phyloP scores from a whole-genome alignment of 345 rosid genomes.

The thale cress (Arabidopsis thaliana) region DNA sequence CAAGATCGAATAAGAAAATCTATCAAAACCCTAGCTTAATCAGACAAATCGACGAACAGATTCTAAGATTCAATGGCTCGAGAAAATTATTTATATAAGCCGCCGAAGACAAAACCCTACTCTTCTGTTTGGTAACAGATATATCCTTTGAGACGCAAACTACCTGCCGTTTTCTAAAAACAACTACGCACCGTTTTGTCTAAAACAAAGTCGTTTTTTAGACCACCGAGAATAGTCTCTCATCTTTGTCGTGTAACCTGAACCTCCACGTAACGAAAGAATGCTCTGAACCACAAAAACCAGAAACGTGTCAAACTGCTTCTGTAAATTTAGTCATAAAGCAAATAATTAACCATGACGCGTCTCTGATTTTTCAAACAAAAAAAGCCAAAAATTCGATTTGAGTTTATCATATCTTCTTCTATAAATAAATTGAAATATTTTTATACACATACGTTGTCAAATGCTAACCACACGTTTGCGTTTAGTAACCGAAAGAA shows the following conservation, averaged over 20 bases:
- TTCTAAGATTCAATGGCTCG: fast-evolving
- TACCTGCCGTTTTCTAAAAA: too few relatives aligned
- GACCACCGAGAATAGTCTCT: background rate
- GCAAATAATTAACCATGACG: background rate
- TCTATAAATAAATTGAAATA: constrained; percentile 4
- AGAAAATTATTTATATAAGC: constrained; percentile 13
- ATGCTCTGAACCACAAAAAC: constrained; percentile 28
- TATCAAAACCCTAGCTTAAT: background rate
- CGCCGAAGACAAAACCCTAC: constrained; percentile 27
- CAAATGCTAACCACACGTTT: constrained; percentile 36
- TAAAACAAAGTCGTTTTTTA: too few relatives aligned
- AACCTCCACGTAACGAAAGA: constrained; percentile 32
- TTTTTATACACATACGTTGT: background rate
- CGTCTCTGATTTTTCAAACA: constrained; percentile 10
- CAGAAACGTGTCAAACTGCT: constrained; percentile 35
- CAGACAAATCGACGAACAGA: background rate
- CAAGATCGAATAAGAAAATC: constrained; percentile 40
- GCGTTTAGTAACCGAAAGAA: constrained; percentile 22
- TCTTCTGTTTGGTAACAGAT: constrained; percentile 21
- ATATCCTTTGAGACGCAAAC: too few relatives aligned
- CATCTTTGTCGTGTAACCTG: constrained; percentile 37
- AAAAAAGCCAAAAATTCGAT: constrained; percentile 18
- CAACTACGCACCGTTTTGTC: too few relatives aligned
- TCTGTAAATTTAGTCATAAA: background rate
- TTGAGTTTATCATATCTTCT: constrained; percentile 12